Base-by-base conservation (phyloP, 176 grass and related monocot genomes). In the Zizania latifolia region DNA sequence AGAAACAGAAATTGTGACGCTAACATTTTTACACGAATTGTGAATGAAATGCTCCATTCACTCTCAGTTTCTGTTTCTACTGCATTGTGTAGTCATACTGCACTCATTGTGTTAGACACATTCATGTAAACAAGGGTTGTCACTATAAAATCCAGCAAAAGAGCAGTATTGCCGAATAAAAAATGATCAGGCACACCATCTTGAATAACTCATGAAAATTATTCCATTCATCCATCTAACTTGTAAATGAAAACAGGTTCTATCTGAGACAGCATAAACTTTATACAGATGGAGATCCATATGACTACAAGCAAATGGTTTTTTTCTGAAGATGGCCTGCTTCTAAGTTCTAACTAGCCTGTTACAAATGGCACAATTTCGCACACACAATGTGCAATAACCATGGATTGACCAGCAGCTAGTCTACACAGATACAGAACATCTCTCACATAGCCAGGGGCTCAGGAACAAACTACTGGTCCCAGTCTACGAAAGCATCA, bases 271-370 rank as follows among this genome's bases (percentile, higher is more conserved):
- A 39, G 27, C 29, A 74, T 17, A 57, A 57, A 72, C 5, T 33
- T 73, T 9, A 1, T 74, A 59, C 64, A 50, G 30, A 40, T 24
- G 51, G 11, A 76, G 57, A 29, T 78, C 75, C 43, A 10, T 30
- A 81, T 26, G 26, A 38, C 27, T 32, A 30, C 45, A 78, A 26
- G 10, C 21, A 38, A 59, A 76, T 69, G 71, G 2, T 3, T 38
- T 45, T 72, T 48, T 38, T 24, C 23, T 58, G 36, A 57, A 74
- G 59, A 67, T 34, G 22, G 40, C 31, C 11, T 67, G 68, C 71
- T 69, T 37, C 35, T 81, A 71, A 39, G 62, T 69, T 37, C 35
- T 81, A 71, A 39, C 64, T 79, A 81, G 41, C 55, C 8, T 31
- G 72, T 30, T 37, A 48, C 23, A 66, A 44, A n/a, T 13, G 22